phyloP scores from a whole-genome alignment of 2,329 filamentous ascomycete species.

The Fusarium concolor region DNA sequence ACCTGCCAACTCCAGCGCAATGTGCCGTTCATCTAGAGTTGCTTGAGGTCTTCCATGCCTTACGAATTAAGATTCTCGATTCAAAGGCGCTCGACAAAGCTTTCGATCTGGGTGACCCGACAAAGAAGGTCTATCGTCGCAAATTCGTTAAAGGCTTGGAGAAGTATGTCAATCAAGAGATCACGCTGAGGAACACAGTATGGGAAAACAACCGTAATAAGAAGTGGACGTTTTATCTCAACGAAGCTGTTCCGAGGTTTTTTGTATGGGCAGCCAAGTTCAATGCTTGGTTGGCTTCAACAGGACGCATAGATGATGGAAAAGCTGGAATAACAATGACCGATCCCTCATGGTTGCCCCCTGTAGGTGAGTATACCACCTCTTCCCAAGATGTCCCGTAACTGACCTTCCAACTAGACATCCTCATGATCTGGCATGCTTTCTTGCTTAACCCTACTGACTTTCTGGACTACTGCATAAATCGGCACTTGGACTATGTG shows the following conservation, averaged over 20 bases:
- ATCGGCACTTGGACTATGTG: neutral
- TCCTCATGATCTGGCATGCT: slow-evolving; percentile 40
- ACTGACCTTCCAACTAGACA: slow-evolving; percentile 16
- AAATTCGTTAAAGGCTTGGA: slow-evolving; percentile 15
- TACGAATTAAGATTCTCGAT: slow-evolving; percentile 51
- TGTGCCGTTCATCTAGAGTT: slow-evolving; percentile 71
- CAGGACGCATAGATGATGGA: neutral
- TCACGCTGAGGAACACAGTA: slow-evolving; percentile 8
- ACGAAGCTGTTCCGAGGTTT: slow-evolving; percentile 42
- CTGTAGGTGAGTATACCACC: slow-evolving; percentile 20
- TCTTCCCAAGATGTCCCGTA: rapidly evolving
- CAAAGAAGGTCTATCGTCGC: slow-evolving; percentile 31
- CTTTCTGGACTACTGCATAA: slow-evolving; percentile 23
- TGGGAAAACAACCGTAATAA: slow-evolving; percentile 12
- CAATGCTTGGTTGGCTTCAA: slow-evolving; percentile 6
- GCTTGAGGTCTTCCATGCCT: slow-evolving; percentile 65
- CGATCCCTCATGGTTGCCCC: slow-evolving; percentile 21
- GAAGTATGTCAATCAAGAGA: slow-evolving; percentile 24
- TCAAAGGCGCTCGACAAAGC: slow-evolving; percentile 25
- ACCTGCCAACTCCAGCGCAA: slow-evolving; percentile 31
- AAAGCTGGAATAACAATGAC: neutral
- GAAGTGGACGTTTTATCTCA: slow-evolving; percentile 43
- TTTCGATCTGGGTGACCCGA: slow-evolving; percentile 22
- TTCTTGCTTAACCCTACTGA: slow-evolving; percentile 36
- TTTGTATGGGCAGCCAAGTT: slow-evolving; percentile 29